Conservation (phyloP, 768 basidiomycete species). For the Cystobasidium tubakii region DNA sequence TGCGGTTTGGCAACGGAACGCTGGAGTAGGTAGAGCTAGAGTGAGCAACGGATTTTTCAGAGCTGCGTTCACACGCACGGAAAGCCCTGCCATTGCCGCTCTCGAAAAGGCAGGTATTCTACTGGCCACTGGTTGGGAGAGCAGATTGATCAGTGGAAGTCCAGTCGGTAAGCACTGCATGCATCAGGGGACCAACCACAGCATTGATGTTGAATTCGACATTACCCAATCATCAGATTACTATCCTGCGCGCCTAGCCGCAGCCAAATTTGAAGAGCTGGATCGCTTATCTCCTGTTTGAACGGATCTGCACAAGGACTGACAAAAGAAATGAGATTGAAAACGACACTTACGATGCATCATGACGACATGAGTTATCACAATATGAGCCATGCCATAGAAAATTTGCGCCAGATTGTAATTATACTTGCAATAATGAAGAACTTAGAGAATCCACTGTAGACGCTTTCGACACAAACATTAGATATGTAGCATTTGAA, state of each 20-base stretch:
- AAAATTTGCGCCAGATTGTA: no score
- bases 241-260: background rate
- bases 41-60: conserved; percentile 31
- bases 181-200: no score
- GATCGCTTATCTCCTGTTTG: conserved; percentile 16
- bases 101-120: conserved; percentile 2
- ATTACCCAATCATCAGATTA: conserved; percentile 29
- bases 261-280: conserved; percentile 24
- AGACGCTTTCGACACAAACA: background rate
- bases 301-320: background rate
- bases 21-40: conserved; percentile 30
- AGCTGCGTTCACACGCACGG: background rate
- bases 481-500: background rate
- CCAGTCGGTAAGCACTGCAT: conserved; percentile 32
- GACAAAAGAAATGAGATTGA: background rate
- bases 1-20: conserved; percentile 32
- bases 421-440: no score
- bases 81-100: conserved; percentile 14
- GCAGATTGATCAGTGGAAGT: conserved; percentile 28
- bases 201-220: background rate
- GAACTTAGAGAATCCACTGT: no score
- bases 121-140: conserved; percentile 31
- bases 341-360: no score
- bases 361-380: no score
- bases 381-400: no score